phyloP scores from a whole-genome alignment of 2,329 filamentous ascomycete species.

The Tolypocladium pustulatum region DNA sequence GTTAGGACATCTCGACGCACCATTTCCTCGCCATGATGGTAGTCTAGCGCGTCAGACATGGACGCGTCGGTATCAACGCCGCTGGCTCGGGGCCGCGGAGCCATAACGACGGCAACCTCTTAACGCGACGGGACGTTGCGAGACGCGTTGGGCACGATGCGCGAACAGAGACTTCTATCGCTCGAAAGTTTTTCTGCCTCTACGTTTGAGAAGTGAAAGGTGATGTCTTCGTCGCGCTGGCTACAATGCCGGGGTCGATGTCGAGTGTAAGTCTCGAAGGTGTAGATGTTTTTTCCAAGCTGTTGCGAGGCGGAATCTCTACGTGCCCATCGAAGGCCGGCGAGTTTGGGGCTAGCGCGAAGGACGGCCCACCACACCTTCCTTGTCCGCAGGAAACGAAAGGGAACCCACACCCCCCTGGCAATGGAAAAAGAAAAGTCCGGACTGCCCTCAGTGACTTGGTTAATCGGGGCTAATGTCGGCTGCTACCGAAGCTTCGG shows the following conservation, averaged over 20 bases:
- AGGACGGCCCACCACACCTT: slow-evolving; percentile 13
- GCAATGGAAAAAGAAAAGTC: slow-evolving; percentile 1
- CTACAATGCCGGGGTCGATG: background rate
- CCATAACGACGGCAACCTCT: slow-evolving; percentile 36
- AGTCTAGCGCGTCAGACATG: slow-evolving; percentile 48
- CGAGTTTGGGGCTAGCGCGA: slow-evolving; percentile 21
- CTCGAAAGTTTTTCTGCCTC: background rate
- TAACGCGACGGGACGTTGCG: slow-evolving; percentile 37
- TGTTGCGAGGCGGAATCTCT: slow-evolving; percentile 20
- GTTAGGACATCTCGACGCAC: slow-evolving; percentile 16
- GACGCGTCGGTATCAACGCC: slow-evolving; percentile 51
- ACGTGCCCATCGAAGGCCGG: slow-evolving; percentile 21
- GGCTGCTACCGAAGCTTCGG: background rate
- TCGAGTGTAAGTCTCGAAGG: slow-evolving; percentile 2
- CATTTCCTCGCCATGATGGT: slow-evolving; percentile 36
- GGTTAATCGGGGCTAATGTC: background rate
- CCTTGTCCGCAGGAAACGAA: background rate
- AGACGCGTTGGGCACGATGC: slow-evolving; percentile 33
- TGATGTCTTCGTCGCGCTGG: background rate
- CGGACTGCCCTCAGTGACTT: background rate
- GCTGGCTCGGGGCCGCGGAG: slow-evolving; percentile 41
- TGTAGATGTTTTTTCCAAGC: slow-evolving; percentile 20
- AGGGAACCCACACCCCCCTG: background rate
- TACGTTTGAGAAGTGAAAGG: background rate
- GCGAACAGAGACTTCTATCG: background rate